Conservation (phyloP, 225 moss, liverwort and hornwort species). For the Pleurozium schreberi region DNA sequence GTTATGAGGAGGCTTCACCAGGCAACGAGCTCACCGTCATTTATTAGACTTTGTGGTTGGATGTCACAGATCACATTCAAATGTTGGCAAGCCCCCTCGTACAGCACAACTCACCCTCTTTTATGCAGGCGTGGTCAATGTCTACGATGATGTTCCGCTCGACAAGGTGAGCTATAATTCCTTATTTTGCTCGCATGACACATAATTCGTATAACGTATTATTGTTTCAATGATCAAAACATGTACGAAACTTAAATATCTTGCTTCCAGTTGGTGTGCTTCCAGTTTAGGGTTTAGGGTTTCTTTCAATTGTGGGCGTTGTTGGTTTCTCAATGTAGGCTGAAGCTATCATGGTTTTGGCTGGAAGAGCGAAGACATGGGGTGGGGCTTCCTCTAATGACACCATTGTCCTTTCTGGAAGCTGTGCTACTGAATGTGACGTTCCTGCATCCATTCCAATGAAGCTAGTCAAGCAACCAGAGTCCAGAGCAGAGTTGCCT, state of each 20-base stretch:
- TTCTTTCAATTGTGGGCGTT: neutral
- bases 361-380: slow-evolving; percentile 46
- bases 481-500: slow-evolving; percentile 16
- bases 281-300: too few species aligned
- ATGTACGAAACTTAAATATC: neutral
- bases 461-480: neutral
- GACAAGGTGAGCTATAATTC: slow-evolving; percentile 62
- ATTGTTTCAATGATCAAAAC: neutral
- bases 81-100: slow-evolving; percentile 5
- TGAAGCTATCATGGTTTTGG: slow-evolving; percentile 82
- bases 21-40: neutral
- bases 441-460: slow-evolving; percentile 2
- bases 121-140: slow-evolving; percentile 72
- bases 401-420: neutral
- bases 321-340: slow-evolving; percentile 37
- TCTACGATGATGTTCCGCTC: slow-evolving; percentile 63
- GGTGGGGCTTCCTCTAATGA: slow-evolving; percentile 16
- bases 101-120: slow-evolving; percentile 85
- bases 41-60: neutral
- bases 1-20: neutral
- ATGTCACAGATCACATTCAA: slow-evolving; percentile 4
- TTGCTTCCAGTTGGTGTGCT: neutral
- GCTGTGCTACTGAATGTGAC: slow-evolving; percentile 3
- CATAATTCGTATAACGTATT: neutral
- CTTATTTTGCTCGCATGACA: neutral